Evolutionary conservation across 371 early-diverging fungal species (phyloP), one percentile per base, ranked within the genome.

Genomic region (Enterocytospora artemiae): DNA sequence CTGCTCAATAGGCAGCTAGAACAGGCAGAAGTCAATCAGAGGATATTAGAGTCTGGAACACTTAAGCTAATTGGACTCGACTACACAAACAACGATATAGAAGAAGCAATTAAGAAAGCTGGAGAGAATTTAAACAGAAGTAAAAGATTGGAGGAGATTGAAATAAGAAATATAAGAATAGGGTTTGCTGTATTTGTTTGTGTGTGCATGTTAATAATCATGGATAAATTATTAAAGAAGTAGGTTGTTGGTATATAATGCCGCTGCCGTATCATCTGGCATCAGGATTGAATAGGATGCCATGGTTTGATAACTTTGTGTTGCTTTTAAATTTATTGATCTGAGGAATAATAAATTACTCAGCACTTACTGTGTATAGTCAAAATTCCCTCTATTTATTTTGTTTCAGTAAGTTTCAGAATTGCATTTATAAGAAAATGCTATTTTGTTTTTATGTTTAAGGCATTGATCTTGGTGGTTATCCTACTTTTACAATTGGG

Each of bases 81-180:
- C 33, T 75, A 72, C 48, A 65, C 70, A 14, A 71, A 57, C 51
- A 53, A 34, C 36, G 76, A 72, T n/a, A 69, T 75, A 14, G 71
- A 68, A 44, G 67, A 55, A n/a, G 72, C 25, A 9, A 45, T 75
- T 24, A 30, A 22, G 1, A 41, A 67, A 22, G 58, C 75, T 3
- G 54, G 45, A 30, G 62, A 64, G 46, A 70, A 63, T n/a, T n/a
- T n/a, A n/a, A n/a, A n/a, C n/a, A n/a, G n/a, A n/a, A n/a, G n/a
- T n/a, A n/a, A n/a, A n/a, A n/a, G n/a, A n/a, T n/a, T n/a, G n/a
- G n/a, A n/a, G n/a, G n/a, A n/a, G n/a, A n/a, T n/a, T n/a, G n/a
- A n/a, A n/a, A n/a, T n/a, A n/a, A 49, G 58, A 51, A 58, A 49
- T 54, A 16, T 58, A 32, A 22, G 5, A 16, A 7, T 58, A 5